Conservation (phyloP, 495 filamentous ascomycete species). For the Astrothelium subdiscretum region DNA sequence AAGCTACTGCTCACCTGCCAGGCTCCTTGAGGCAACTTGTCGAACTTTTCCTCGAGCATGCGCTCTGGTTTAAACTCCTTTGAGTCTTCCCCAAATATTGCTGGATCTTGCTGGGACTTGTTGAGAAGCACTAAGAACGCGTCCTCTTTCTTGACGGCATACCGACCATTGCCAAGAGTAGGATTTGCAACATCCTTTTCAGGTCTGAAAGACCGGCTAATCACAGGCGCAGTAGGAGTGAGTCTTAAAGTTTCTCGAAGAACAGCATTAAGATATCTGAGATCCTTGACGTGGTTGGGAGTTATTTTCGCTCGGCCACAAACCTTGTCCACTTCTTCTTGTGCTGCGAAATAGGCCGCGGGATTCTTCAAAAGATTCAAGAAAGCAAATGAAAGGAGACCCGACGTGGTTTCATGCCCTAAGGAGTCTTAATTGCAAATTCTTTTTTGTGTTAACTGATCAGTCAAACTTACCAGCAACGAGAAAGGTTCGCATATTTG, state of each 20-base stretch:
- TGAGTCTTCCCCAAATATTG: constrained; percentile 48
- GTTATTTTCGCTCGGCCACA: constrained; percentile 51
- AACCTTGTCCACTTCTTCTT: constrained; percentile 56
- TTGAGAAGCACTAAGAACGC: constrained; percentile 48
- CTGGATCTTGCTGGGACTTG: constrained; percentile 55
- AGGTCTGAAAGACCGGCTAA: constrained; percentile 27
- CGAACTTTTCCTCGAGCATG: constrained; percentile 52
- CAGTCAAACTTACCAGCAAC: constrained; percentile 21
- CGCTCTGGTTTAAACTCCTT: constrained; percentile 49
- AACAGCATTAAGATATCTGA: constrained; percentile 52
- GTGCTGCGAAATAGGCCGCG: constrained; percentile 43
- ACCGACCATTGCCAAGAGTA: constrained; percentile 43
- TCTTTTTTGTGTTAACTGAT: constrained; percentile 14
- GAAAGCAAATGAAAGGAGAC: not conserved
- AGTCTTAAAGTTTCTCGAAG: constrained; percentile 64
- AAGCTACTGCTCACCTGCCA: constrained; percentile 36
- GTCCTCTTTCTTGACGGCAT: constrained; percentile 49
- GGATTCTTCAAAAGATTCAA: constrained; percentile 46
- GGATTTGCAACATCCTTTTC: constrained; percentile 35
- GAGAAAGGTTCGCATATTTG: constrained; percentile 64
- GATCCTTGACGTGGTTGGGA: constrained; percentile 54
- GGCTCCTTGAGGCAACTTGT: constrained; percentile 38
- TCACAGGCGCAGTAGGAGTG: constrained; percentile 49
- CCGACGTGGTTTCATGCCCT: constrained; percentile 62
- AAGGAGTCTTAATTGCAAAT: constrained; percentile 4